Evolutionary conservation across 179 eudicot species (phyloP), one percentile per base, ranked within the genome.

Genomic region (Carnegiea gigantea): DNA sequence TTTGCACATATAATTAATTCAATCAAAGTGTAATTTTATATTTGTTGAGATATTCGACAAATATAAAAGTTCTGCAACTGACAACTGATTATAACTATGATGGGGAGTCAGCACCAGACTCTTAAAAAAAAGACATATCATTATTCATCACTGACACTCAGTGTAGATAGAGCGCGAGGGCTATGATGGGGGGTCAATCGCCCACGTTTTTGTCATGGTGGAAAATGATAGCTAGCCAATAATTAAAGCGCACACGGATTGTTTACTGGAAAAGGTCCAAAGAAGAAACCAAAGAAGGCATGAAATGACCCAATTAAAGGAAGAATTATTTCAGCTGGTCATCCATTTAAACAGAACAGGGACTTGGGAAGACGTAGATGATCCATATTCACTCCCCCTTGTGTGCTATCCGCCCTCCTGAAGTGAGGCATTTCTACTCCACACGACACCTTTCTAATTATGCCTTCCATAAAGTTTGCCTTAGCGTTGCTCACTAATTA

Each of bases 341-440:
- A 67, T 67, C 68, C 68, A 21, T 62, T 62, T 5, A n/a, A 62
- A 23, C 30, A 1, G 26, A 28, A 26, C 15, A 26, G 15, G 18
- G 68, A 3, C 1, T 23, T 62, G 68, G 68, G n/a, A 21, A 62
- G 68, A 67, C 71, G 40, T 28, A 67, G 24, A 67, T 67, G 38
- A 67, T 15, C 71, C n/a, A 67, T 28, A 28, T 67, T 67, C 36
- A 24, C 38, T 67, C 71, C 36, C 36, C 38, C 71, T 67, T 28
- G 6, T 4, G 18, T 24, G 4, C 71, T 38, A 67, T 71, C 78
- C 64, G 81, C 57, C 75, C 30, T 60, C n/a, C 3, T 83, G 78
- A 82, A 82, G 85, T 48, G 75, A 78, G 78, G 78, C 83, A 76
- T 33, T 46, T 23, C 5, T 65, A 24, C 36, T 71, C 51, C 59